Evolutionary conservation across 2,329 filamentous ascomycete species (phyloP), one percentile per base, ranked within the genome.

Genomic region (Claviceps sp.): DNA sequence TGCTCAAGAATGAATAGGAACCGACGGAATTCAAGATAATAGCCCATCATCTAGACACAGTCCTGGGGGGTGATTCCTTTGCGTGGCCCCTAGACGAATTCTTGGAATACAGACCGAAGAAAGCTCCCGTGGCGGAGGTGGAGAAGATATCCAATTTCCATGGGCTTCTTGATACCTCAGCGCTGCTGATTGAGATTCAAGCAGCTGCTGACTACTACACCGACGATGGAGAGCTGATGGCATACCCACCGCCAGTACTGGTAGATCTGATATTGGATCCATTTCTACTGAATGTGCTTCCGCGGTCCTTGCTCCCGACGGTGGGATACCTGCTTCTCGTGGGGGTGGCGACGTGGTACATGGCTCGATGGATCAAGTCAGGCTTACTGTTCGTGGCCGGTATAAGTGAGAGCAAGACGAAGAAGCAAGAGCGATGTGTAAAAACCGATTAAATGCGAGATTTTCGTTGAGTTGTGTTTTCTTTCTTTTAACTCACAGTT

Each of bases 191-290:
- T 2, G 84, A 80, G 55, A 73, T 97, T 50, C 75, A 77, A 56
- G 80, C 89, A 14, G 80, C 83, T 20, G 89, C 93, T 46, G 88
- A 94, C 60, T 98, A 91, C 71, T 94, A 86, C 67, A 85, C 86
- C 11, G 75, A 80, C 53, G 78, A 95, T 63, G 68, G 72, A 55
- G 76, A 76, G 1, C 76, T 95, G 60, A 97, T 97, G 91, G 68
- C 72, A 47, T 61, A 75, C 55, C 85, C 87, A 14, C 83, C 83
- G 2, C 79, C 82, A 0, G 88, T 97, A 4, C 71, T 81, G 50
- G 85, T 85, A 49, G 91, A 98, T 59, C 68, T 82, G 66, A 86
- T 96, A 60, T 78, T 98, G 23, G 93, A 97, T 66, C 89, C 89
- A 0, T 97, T 84, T 62, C 54, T 94, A 42, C 69, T 83, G 61